Evolutionary conservation across 495 filamentous ascomycete genomes (phyloP), one percentile per base, ranked within the genome.

Genomic region (Pyrenopolyporus hunteri): DNA sequence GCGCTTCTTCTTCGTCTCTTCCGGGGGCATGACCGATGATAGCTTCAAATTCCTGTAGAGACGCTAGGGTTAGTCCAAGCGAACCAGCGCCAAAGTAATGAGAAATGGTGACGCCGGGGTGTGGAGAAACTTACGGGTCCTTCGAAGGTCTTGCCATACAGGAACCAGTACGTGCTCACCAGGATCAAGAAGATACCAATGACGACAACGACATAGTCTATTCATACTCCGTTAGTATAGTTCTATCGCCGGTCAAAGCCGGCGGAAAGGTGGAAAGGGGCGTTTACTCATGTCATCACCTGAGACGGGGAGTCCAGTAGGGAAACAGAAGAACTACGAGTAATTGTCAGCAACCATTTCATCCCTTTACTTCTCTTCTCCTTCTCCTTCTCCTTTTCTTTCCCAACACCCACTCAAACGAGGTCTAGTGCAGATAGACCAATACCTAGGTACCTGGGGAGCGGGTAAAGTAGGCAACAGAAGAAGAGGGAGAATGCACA

Each of bases 241-340:
- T 28, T 16, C 23, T 45, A 14, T 23, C 3, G 9, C 3, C 19
- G 2, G n/a, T n/a, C n/a, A 29, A 29, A 29, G 7, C 3, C 13
- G 11, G n/a, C 3, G 13, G 25, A 6, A 14, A n/a, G 16, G 16
- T 4, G 6, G 28, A 29, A 14, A 23, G 17, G 11, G 17, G 28
- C 1, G 35, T 63, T 53, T 63, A 73, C 70, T 73, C 70, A 73
- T 73, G 16, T 65, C 49, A 19, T 64, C 64, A 1, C 43, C 67
- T 0, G 69, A 60, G 9, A 63, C 70, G 2, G 70, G 70, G 25
- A 73, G 66, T 5, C 44, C 44, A 6, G 60, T 64, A 3, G 70
- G 70, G 61, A 73, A 73, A 29, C 69, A 72, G 58, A 73, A 73
- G 47, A 73, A 73, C 70, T 73, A 60, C 11, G 0, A 47, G 0